phyloP scores from a whole-genome alignment of 2,329 filamentous ascomycete species.

The Lecanosticta acicola region DNA sequence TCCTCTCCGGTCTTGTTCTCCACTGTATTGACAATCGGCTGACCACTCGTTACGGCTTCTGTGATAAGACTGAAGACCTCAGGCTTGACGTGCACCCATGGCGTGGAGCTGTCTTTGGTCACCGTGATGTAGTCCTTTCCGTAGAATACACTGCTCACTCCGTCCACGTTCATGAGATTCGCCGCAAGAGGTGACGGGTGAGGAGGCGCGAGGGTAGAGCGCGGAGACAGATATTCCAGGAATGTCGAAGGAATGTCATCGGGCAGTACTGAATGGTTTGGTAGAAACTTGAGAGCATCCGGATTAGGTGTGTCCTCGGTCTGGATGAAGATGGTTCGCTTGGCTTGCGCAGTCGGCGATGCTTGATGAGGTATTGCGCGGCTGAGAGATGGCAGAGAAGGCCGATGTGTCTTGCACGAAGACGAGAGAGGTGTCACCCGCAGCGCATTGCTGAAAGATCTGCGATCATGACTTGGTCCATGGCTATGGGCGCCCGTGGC shows the following conservation, averaged over 20 bases:
- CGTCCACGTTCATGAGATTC: constrained; percentile 86
- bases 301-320: constrained; percentile 90
- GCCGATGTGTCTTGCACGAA: constrained; percentile 20
- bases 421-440: constrained; percentile 20
- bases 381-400: constrained; percentile 19
- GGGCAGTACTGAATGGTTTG: constrained; percentile 81
- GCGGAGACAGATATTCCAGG: constrained; percentile 85
- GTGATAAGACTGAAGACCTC: constrained; percentile 95
- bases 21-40: constrained; percentile 68
- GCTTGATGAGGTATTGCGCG: constrained; percentile 29
- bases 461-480: neutral
- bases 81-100: constrained; percentile 92
- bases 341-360: constrained; percentile 21
- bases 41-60: constrained; percentile 78
- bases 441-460: constrained; percentile 19
- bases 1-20: constrained; percentile 53
- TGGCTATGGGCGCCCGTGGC: constrained; percentile 1
- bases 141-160: constrained; percentile 92
- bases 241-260: constrained; percentile 63
- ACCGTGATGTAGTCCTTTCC: constrained; percentile 95
- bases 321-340: constrained; percentile 91
- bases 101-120: constrained; percentile 78
- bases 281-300: constrained; percentile 93
- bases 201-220: constrained; percentile 80
- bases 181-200: constrained; percentile 79